Conservation (phyloP, 139 green algal species). For the Chlorella sp. region DNA sequence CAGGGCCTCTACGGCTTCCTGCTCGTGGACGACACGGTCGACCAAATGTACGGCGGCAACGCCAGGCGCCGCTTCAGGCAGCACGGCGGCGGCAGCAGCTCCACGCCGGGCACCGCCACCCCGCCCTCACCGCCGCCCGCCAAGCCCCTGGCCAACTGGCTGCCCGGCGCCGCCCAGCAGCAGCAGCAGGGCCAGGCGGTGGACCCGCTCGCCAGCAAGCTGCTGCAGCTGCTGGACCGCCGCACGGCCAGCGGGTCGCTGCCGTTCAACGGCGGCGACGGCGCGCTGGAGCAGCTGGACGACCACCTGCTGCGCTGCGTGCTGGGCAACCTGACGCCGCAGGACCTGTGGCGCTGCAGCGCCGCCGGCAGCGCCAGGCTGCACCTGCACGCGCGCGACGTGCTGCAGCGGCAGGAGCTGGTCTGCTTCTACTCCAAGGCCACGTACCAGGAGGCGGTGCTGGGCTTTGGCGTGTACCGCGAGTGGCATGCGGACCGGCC, state of each 20-base stretch:
- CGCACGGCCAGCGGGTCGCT: too few relatives aligned
- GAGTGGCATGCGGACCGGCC: neutral
- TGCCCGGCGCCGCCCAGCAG: too few relatives aligned
- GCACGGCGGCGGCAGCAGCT: too few relatives aligned
- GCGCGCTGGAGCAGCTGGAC: slow-evolving; percentile 2
- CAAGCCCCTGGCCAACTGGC: too few relatives aligned
- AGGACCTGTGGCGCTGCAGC: neutral
- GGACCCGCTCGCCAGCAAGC: too few relatives aligned
- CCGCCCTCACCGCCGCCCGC: too few relatives aligned
- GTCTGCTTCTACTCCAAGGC: slow-evolving; percentile 14
- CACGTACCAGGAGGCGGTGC: neutral
- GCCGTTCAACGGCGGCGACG: neutral
- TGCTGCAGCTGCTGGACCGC: too few relatives aligned
- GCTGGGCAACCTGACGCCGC: neutral
- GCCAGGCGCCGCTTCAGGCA: too few relatives aligned
- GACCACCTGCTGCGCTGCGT: neutral
- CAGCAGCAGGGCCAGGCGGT: too few relatives aligned
- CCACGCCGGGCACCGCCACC: too few relatives aligned
- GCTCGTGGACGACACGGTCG: slow-evolving; percentile 16
- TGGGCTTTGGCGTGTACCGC: slow-evolving; percentile 15
- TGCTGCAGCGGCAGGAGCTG: slow-evolving; percentile 5
- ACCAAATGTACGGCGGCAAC: slow-evolving; percentile 9
- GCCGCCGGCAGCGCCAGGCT: neutral
- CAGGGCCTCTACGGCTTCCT: slow-evolving; percentile 28
- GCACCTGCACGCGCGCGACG: neutral